A percentile compares a stretch with the other conserved stretches of the same genome.
phyloP scores from a whole-genome alignment of 805 yeast genomes.

The Lipomyces kockii region DNA sequence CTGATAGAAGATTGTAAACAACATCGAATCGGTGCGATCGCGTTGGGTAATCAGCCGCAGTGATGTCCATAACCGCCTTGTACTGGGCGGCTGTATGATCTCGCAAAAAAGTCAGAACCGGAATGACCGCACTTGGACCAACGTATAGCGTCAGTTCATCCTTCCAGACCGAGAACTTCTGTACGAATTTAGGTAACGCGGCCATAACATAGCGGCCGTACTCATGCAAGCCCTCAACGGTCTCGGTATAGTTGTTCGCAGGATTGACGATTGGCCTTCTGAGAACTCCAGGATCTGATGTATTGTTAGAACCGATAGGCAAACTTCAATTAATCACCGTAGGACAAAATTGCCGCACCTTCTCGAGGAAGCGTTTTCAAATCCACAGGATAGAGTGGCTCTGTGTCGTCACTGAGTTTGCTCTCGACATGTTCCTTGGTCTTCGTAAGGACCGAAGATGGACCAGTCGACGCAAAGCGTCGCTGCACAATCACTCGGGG shows the following conservation, averaged over 20 bases:
- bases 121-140: constrained; percentile 75
- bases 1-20: constrained; percentile 79
- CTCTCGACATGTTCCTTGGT: constrained; percentile 20
- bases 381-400: constrained; percentile 29
- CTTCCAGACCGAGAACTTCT: constrained; percentile 87
- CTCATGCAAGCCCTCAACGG: constrained; percentile 35
- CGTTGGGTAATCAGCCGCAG: constrained; percentile 86
- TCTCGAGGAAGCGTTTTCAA: constrained; percentile 26
- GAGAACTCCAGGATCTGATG: constrained; percentile 43
- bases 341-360: constrained; percentile 12
- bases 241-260: constrained; percentile 69
- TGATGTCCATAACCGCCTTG: constrained; percentile 76
- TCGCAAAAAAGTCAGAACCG: constrained; percentile 69
- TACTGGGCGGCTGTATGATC: constrained; percentile 82
- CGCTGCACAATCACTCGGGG: constrained; percentile 17
- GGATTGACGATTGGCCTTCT: constrained; percentile 68
- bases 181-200: constrained; percentile 78
- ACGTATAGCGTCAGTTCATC: constrained; percentile 79
- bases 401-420: constrained; percentile 23
- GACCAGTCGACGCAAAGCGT: constrained; percentile 18
- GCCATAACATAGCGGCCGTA: constrained; percentile 81
- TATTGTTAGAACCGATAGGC: background rate
- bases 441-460: constrained; percentile 17
- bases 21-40: constrained; percentile 85
- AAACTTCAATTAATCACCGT: background rate